Evolutionary conservation across 371 early-diverging fungal species (phyloP).

Genomic region (Haplosporangium sp.): DNA sequence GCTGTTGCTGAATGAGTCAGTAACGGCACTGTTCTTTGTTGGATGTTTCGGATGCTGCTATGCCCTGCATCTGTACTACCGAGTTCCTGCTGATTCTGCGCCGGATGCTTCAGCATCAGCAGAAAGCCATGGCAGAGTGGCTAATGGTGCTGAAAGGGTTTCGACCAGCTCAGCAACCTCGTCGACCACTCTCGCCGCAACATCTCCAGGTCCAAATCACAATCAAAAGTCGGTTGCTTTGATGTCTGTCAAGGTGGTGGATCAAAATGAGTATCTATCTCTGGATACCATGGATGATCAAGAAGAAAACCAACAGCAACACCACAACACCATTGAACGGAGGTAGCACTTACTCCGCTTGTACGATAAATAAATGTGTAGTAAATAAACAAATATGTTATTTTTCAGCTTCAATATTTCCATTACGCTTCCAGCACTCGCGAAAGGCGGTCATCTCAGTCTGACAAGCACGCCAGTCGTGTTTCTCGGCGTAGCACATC

Average conservation of each 20-base stretch:
- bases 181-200: slow-evolving; percentile 17
- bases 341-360: background rate
- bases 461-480: slow-evolving; percentile 83
- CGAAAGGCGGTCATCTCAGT: slow-evolving; percentile 79
- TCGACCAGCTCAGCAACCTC: slow-evolving; percentile 12
- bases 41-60: slow-evolving; percentile 53
- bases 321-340: background rate
- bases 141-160: slow-evolving; percentile 1
- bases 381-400: too few species aligned
- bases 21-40: slow-evolving; percentile 45
- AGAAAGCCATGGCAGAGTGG: background rate
- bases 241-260: slow-evolving; percentile 27
- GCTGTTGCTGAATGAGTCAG: slow-evolving; percentile 39
- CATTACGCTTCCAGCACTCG: slow-evolving; percentile 72
- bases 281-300: slow-evolving; percentile 24
- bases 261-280: slow-evolving; percentile 30
- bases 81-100: slow-evolving; percentile 5
- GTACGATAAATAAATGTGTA: too few species aligned
- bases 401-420: slow-evolving; percentile 48
- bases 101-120: background rate
- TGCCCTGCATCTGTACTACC: slow-evolving; percentile 48
- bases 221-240: slow-evolving; percentile 6
- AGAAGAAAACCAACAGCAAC: background rate
- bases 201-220: slow-evolving; percentile 5
- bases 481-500: slow-evolving; percentile 77